These are phyloP conservation scores for Colletotrichum viniferum DNA, from an alignment of 2,329 filamentous ascomycete genomes.

Conservation along the genomic window DNA sequence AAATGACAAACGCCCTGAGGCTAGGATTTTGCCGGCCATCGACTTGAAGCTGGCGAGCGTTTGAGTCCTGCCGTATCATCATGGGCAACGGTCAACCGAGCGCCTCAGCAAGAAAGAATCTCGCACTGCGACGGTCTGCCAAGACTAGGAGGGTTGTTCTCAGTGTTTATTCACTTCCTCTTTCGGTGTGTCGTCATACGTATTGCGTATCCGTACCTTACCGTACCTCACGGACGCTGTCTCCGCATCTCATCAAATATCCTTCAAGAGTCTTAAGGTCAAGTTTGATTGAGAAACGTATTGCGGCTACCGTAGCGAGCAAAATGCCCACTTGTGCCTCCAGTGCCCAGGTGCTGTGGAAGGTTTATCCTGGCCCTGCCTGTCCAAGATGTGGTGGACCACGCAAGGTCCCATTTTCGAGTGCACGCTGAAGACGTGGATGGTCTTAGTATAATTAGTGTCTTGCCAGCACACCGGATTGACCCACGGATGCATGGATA, in stretches of 20 bases:
- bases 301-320: neutral
- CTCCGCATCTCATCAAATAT: neutral
- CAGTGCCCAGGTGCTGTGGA: neutral
- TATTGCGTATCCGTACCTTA: neutral
- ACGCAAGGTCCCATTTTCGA: neutral
- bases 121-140: neutral
- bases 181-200: neutral
- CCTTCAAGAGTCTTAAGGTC: neutral
- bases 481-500: neutral
- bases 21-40: neutral
- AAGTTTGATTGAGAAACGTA: neutral
- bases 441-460: neutral
- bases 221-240: neutral
- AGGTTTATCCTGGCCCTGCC: neutral
- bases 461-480: neutral
- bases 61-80: neutral
- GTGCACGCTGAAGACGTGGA: neutral
- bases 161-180: neutral
- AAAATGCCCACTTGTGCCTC: neutral
- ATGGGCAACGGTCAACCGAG: constrained; percentile 9
- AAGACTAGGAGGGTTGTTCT: neutral
- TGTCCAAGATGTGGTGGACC: neutral
- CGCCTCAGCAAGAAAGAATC: neutral
- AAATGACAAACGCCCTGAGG: neutral
- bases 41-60: constrained; percentile 1